phyloP scores from a whole-genome alignment of 495 filamentous ascomycete genomes.

The Cladorrhinum samala region DNA sequence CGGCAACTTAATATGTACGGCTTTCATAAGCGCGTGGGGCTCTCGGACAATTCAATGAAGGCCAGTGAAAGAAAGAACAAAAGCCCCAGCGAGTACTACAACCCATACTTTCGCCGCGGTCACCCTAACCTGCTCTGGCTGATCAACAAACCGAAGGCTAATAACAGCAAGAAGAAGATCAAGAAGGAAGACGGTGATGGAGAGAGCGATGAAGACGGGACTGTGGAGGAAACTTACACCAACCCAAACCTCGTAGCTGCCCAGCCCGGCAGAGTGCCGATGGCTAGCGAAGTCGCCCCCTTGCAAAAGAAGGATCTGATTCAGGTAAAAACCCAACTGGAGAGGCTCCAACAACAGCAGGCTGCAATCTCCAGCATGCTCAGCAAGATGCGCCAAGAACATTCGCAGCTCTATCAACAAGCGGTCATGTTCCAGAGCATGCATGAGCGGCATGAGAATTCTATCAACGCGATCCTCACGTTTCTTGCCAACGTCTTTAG shows the following conservation, averaged over 20 bases:
- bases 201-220: constrained; percentile 64
- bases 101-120: constrained; percentile 90
- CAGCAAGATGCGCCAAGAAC: constrained; percentile 69
- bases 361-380: constrained; percentile 75
- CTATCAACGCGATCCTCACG: constrained; percentile 94
- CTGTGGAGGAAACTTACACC: constrained; percentile 30
- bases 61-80: constrained; percentile 95
- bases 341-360: constrained; percentile 77
- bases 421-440: constrained; percentile 82
- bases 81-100: constrained; percentile 95
- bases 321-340: constrained; percentile 70
- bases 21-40: constrained; percentile 96
- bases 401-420: constrained; percentile 84
- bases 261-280: constrained; percentile 15
- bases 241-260: constrained; percentile 6
- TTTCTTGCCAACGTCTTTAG: constrained; percentile 97
- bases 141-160: constrained; percentile 91
- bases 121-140: constrained; percentile 93
- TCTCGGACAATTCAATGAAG: constrained; percentile 95
- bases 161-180: constrained; percentile 49
- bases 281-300: constrained; percentile 36
- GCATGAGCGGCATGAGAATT: constrained; percentile 93
- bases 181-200: constrained; percentile 64
- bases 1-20: constrained; percentile 99
- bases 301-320: constrained; percentile 74